A percentile compares a stretch with the other conserved stretches of the same genome.
phyloP scores from a whole-genome alignment of 495 filamentous ascomycete genomes.

The Apiosordaria backusii region DNA sequence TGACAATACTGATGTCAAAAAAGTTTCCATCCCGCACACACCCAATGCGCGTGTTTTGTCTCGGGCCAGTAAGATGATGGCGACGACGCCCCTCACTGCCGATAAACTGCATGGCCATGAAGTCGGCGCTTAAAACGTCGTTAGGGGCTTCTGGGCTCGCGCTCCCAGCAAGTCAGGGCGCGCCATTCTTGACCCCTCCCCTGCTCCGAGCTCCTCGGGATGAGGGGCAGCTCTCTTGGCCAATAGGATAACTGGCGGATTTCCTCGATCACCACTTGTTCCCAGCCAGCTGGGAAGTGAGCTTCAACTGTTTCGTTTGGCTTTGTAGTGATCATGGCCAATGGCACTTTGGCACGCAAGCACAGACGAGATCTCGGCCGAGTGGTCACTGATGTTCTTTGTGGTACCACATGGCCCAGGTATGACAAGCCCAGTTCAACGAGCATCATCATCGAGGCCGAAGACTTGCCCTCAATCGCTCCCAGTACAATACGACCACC shows the following conservation, averaged over 20 bases:
- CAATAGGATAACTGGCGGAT: conserved; percentile 19
- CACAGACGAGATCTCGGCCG: conserved; percentile 2
- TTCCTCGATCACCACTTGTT: conserved; percentile 19
- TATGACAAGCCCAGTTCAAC: not conserved
- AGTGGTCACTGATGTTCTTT: not conserved
- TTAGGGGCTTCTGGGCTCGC: conserved; percentile 30
- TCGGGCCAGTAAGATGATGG: conserved; percentile 28
- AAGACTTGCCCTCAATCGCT: not conserved
- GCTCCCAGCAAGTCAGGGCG: conserved; percentile 28
- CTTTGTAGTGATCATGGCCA: conserved; percentile 2
- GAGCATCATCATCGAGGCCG: not conserved
- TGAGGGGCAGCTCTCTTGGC: conserved; percentile 17
- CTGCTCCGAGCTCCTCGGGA: conserved; percentile 8
- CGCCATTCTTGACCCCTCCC: conserved; percentile 20
- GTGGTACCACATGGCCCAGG: not conserved
- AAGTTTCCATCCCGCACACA: conserved; percentile 23
- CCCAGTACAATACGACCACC: not conserved
- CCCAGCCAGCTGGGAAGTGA: conserved; percentile 29
- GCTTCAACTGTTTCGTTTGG: conserved; percentile 10
- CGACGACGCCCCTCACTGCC: conserved; percentile 27
- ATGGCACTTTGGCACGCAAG: conserved; percentile 8
- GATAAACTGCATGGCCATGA: conserved; percentile 33
- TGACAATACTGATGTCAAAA: not conserved
- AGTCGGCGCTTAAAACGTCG: conserved; percentile 37
- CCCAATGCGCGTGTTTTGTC: conserved; percentile 34